phyloP scores from a whole-genome alignment of 345 rosid genomes.

The Rhizophora apiculata region DNA sequence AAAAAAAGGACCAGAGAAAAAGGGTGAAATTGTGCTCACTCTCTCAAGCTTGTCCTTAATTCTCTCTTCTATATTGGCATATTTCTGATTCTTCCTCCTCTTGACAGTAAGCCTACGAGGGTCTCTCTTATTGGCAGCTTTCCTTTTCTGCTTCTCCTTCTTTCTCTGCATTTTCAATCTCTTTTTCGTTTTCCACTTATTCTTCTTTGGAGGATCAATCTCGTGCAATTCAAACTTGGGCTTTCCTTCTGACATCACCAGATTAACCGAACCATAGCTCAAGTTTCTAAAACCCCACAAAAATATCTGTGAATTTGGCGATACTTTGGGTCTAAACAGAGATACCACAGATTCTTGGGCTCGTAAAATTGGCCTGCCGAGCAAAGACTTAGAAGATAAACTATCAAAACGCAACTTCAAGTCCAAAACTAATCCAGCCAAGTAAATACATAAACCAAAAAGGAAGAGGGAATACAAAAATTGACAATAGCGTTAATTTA shows the following conservation, averaged over 20 bases:
- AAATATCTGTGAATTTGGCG: constrained; percentile 16
- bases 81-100: constrained; percentile 59
- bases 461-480: no score
- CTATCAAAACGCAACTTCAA: not conserved
- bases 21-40: constrained; percentile 34
- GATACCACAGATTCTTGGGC: constrained; percentile 10
- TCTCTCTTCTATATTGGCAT: constrained; percentile 73
- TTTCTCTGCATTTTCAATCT: constrained; percentile 66
- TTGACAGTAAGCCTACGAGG: constrained; percentile 69
- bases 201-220: constrained; percentile 77
- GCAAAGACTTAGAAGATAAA: not conserved
- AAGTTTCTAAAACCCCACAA: constrained; percentile 41
- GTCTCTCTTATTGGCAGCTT: constrained; percentile 77
- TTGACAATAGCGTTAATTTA: no score
- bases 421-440: not conserved
- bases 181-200: constrained; percentile 77
- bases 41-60: constrained; percentile 74
- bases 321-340: constrained; percentile 14
- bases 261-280: constrained; percentile 62
- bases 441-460: not conserved
- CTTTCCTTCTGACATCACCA: constrained; percentile 86
- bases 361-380: constrained; percentile 11
- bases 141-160: constrained; percentile 73
- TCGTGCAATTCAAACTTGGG: constrained; percentile 77
- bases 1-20: not conserved